Conservation (phyloP, 176 grass and related monocot species). For the Triticum aestivum region IWGSC_CS_RefSeq_v2.1 NC_057799.1:685244-685743, state of each 20-base stretch:
- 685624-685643: background rate
- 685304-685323: conserved; percentile 57
- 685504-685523: conserved; percentile 52
- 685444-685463: background rate
- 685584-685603: background rate
- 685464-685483: background rate
- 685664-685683: conserved; percentile 29
- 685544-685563: conserved; percentile 52
- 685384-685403: background rate
- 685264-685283: background rate
- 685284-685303: conserved; percentile 24
- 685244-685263: conserved; percentile 36
- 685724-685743: conserved; percentile 53
- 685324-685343: conserved; percentile 23
- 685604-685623: background rate
- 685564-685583: background rate
- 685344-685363: conserved; percentile 74
- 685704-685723: conserved; percentile 75
- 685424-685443: background rate
- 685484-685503: conserved; percentile 17
- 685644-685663: conserved; percentile 34
- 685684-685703: conserved; percentile 75
- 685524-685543: conserved; percentile 67
- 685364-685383: conserved; percentile 29
- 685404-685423: no score